Conservation (phyloP, 169 alveolate species). For the Cryptosporidium andersoni region DNA sequence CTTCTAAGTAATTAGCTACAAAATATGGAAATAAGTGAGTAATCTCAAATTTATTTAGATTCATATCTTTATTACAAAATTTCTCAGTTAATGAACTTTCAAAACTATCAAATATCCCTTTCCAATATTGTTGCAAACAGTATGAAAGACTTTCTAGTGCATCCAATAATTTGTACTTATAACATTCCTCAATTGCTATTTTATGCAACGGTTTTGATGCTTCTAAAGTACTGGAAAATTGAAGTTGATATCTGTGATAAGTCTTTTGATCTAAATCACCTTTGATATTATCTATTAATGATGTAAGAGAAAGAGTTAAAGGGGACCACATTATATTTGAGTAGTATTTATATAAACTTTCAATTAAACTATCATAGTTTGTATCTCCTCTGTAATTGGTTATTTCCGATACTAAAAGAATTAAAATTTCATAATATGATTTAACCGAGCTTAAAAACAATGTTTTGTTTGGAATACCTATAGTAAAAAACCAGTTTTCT, state of each 20-base stretch:
- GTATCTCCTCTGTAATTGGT: not conserved
- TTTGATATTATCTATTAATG: not conserved
- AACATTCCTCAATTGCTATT: slow-evolving; percentile 33
- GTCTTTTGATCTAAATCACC: slow-evolving; percentile 12
- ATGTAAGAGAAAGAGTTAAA: slow-evolving; percentile 6
- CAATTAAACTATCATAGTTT: not conserved
- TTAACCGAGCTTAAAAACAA: slow-evolving; percentile 7
- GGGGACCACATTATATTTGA: slow-evolving; percentile 50
- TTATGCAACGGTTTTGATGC: slow-evolving; percentile 14
- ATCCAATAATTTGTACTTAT: not conserved
- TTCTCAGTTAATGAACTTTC: not conserved
- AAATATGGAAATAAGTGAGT: too few relatives aligned
- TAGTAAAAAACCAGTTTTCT: not conserved
- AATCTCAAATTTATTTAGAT: too few relatives aligned
- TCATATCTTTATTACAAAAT: too few relatives aligned
- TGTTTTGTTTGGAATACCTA: slow-evolving; percentile 26
- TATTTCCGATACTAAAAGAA: slow-evolving; percentile 15
- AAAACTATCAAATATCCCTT: not conserved
- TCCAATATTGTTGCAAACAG: slow-evolving; percentile 17
- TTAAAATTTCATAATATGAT: slow-evolving; percentile 21
- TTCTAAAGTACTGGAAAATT: slow-evolving; percentile 34
- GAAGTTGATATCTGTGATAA: slow-evolving; percentile 5
- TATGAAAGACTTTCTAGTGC: not conserved
- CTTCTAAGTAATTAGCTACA: too few relatives aligned
- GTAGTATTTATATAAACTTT: slow-evolving; percentile 28